Conservation (phyloP, 1,284 basidiomycete species). For the Sporisorium scitamineum region DNA sequence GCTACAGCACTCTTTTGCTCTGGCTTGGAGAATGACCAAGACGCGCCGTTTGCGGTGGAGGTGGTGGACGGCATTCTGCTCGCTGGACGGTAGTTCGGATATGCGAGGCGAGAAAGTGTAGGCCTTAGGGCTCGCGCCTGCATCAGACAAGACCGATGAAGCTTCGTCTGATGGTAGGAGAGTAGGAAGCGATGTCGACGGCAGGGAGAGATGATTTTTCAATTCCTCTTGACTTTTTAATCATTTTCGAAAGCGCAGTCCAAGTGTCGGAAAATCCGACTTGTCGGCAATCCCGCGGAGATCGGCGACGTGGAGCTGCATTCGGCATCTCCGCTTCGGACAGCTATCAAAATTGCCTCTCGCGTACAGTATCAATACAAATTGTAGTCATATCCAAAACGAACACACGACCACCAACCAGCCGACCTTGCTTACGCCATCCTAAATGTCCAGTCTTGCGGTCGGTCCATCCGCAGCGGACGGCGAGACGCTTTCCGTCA, state of each 20-base stretch:
- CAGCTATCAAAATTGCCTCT: background rate
- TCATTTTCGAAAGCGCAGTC: slow-evolving; percentile 3
- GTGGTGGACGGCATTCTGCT: slow-evolving; percentile 41
- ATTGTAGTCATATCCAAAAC: too few relatives aligned
- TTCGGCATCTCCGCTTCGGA: slow-evolving; percentile 1
- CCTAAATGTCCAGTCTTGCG: slow-evolving; percentile 18
- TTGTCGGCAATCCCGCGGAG: slow-evolving; percentile 26
- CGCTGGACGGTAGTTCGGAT: background rate
- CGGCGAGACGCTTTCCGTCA: slow-evolving; percentile 23
- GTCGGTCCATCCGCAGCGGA: slow-evolving; percentile 9
- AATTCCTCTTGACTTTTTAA: background rate
- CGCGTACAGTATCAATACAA: background rate
- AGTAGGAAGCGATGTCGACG: background rate
- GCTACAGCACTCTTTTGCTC: slow-evolving; percentile 20
- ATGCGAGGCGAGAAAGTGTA: slow-evolving; percentile 10
- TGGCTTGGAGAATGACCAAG: slow-evolving; percentile 33
- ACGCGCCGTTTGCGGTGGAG: background rate
- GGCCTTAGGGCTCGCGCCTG: slow-evolving; percentile 11
- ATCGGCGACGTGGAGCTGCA: background rate
- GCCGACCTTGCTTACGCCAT: background rate
- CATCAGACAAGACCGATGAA: slow-evolving; percentile 11
- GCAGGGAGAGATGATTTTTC: background rate
- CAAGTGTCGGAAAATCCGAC: too few relatives aligned
- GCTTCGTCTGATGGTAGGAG: background rate
- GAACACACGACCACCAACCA: background rate